phyloP scores from a whole-genome alignment of 2,329 filamentous ascomycete species.

The Neurospora sp. region DNA sequence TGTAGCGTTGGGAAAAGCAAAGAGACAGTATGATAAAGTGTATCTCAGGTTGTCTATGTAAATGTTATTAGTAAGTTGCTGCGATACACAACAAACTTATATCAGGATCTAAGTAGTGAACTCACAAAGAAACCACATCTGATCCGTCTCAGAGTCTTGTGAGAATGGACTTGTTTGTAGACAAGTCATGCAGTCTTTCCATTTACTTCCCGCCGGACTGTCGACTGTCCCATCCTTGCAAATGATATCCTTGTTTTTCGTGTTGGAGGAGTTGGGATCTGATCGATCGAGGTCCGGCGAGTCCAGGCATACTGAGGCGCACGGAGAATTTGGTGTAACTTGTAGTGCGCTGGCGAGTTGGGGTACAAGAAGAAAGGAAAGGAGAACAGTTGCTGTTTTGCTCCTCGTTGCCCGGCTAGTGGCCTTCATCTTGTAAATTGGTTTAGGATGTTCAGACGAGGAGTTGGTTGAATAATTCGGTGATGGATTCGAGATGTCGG shows the following conservation, averaged over 20 bases:
- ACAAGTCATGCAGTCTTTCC: slow-evolving; percentile 41
- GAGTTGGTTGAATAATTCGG: not conserved
- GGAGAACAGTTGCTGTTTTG: slow-evolving; percentile 2
- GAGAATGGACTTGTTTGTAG: slow-evolving; percentile 41
- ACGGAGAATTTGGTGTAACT: slow-evolving; percentile 45
- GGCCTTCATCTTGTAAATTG: not conserved
- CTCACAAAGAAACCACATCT: slow-evolving; percentile 48
- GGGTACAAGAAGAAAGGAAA: slow-evolving; percentile 16
- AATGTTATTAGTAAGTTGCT: slow-evolving; percentile 9
- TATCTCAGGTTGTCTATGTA: slow-evolving; percentile 43
- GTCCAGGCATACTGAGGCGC: slow-evolving; percentile 40
- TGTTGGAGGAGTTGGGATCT: slow-evolving; percentile 37
- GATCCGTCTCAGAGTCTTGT: slow-evolving; percentile 39
- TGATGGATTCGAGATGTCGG: not conserved
- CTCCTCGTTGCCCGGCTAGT: not conserved
- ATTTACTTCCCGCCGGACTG: slow-evolving; percentile 32
- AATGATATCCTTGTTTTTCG: slow-evolving; percentile 33
- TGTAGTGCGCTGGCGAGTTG: slow-evolving; percentile 32
- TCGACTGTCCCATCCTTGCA: slow-evolving; percentile 33
- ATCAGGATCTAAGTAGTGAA: slow-evolving; percentile 3
- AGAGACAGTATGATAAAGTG: slow-evolving; percentile 41
- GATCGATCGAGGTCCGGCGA: slow-evolving; percentile 30
- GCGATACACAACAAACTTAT: not conserved
- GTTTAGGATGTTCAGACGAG: not conserved
- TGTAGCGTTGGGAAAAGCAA: slow-evolving; percentile 40